phyloP scores from a whole-genome alignment of 768 basidiomycete species.

The Phanerodontia chrysosporium region DNA sequence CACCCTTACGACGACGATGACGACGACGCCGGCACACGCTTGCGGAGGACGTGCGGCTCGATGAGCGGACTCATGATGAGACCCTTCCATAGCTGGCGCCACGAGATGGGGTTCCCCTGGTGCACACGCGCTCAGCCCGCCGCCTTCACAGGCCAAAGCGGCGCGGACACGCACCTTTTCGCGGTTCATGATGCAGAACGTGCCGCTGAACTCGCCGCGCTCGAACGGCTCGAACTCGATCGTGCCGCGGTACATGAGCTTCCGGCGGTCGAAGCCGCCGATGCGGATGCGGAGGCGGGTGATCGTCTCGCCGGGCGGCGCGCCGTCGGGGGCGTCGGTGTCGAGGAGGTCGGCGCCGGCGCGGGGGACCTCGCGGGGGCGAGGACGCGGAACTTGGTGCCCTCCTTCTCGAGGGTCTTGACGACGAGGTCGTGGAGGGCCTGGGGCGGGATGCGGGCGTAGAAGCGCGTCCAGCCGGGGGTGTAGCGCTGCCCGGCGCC shows the following conservation, averaged over 20 bases:
- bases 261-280: conserved; percentile 66
- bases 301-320: not conserved
- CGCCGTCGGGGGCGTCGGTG: conserved; percentile 2
- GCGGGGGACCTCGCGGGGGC: conserved; percentile 10
- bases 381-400: conserved; percentile 47
- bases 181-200: conserved; percentile 67
- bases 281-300: conserved; percentile 40
- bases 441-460: conserved; percentile 52
- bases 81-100: conserved; percentile 72
- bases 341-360: not conserved
- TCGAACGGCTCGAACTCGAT: conserved; percentile 63
- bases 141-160: not conserved
- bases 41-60: conserved; percentile 49
- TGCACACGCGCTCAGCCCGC: not conserved
- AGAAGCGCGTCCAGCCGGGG: conserved; percentile 80
- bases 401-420: conserved; percentile 44
- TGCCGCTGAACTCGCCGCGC: conserved; percentile 39
- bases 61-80: conserved; percentile 49
- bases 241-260: conserved; percentile 68
- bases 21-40: not conserved
- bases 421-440: conserved; percentile 51
- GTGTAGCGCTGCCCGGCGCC: conserved; percentile 69
- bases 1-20: not conserved
- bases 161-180: conserved; percentile 52
- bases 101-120: conserved; percentile 74